Conservation (phyloP, 495 filamentous ascomycete species). For the Talaromyces proteolyticus region DNA sequence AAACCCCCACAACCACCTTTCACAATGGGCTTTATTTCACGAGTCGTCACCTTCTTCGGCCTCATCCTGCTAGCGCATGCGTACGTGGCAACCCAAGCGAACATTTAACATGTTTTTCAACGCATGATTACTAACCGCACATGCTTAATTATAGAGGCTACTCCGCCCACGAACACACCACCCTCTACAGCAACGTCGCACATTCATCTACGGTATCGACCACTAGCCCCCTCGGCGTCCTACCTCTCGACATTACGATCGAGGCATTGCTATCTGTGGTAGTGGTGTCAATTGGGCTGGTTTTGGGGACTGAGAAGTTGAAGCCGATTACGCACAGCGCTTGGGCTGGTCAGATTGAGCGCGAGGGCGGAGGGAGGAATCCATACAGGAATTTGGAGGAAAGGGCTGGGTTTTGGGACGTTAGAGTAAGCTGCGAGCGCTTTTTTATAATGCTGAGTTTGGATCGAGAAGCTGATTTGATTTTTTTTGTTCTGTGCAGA, state of each 20-base stretch:
- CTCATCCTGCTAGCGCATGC: conserved; percentile 65
- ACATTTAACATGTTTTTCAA: neutral
- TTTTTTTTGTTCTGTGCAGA: conserved; percentile 44
- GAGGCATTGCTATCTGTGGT: conserved; percentile 60
- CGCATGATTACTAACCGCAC: neutral
- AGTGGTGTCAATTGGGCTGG: conserved; percentile 64
- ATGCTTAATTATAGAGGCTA: conserved; percentile 54
- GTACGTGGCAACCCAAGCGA: too few relatives aligned
- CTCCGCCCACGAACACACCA: conserved; percentile 78
- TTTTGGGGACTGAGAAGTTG: conserved; percentile 60
- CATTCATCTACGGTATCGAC: conserved; percentile 21
- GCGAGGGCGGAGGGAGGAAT: conserved; percentile 48
- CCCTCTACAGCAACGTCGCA: conserved; percentile 54
- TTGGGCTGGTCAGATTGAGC: conserved; percentile 80
- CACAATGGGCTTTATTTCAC: conserved; percentile 62
- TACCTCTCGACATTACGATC: conserved; percentile 67
- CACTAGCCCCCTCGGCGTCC: conserved; percentile 16
- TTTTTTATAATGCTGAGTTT: conserved; percentile 19
- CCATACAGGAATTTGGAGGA: conserved; percentile 50
- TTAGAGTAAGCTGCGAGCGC: conserved; percentile 51
- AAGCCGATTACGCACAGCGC: conserved; percentile 76
- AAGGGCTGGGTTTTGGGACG: conserved; percentile 63
- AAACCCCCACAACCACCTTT: neutral
- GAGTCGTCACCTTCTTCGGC: conserved; percentile 57
- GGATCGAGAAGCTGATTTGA: conserved; percentile 5